Evolutionary conservation across 2,329 filamentous ascomycete genomes (phyloP), one percentile per base, ranked within the genome.

Genomic region (Fusarium sp.): DNA sequence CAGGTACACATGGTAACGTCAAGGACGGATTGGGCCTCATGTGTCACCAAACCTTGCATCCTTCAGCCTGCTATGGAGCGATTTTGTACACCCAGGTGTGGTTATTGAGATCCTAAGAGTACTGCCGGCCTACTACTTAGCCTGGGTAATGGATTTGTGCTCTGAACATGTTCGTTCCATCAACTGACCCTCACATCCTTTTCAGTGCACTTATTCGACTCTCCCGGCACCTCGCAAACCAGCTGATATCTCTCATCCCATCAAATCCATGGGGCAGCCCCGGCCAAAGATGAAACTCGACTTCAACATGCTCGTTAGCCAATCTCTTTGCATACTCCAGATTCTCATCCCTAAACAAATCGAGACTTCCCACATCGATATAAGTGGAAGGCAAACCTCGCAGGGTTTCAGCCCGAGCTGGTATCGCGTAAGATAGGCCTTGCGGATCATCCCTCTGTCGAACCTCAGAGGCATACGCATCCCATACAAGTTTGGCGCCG

Each of bases 231-330:
- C 48, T 44, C 4, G 42, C 13, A n/a, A 33, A 73, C 69, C 70
- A 72, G 17, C 48, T 57, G 5, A 65, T 28, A 4, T 62, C 44
- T 26, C 60, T 44, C 12, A 71, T 22, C 3, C 72, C 72, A 20
- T 77, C 76, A 6, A 83, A 85, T 0, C 77, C 82, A 69, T 86
- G 84, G 7, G 82, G 82, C 36, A 85, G 60, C 4, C 84, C 84
- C 2, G 80, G 79, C 75, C 82, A 84, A 48, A 85, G 42, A 57
- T 85, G 83, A 12, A 85, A 76, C 73, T 85, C 84, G 4, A 83
- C 64, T 18, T 69, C 56, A 14, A 69, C 66, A 33, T 69, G 56
- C 5, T 63, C 48, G 14, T 69, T 28, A 11, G 35, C 58, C 13
- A 70, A 31, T 10, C 58, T 70, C 13, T 47, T 69, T 2, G 45